A percentile compares a stretch with the other conserved stretches of the same genome.
Evolutionary conservation across 2,329 filamentous ascomycete species (phyloP).

Genomic region (Ciborinia camelliae): DNA sequence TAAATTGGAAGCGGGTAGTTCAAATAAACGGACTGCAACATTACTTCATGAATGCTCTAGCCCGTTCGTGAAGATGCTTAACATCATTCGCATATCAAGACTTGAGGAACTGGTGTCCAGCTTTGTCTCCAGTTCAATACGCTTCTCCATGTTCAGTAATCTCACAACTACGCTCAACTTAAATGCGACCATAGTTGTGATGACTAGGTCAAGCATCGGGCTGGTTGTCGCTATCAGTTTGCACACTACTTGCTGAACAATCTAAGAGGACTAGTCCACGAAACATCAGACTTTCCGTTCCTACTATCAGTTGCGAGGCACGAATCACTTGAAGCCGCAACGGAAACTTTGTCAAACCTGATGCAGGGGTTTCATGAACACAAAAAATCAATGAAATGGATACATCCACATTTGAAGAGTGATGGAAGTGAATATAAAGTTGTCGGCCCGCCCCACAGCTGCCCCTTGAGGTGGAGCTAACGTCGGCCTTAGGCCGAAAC

Average conservation of each 20-base stretch:
- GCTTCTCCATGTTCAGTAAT: not conserved
- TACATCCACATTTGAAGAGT: not conserved
- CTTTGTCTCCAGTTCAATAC: too few species aligned
- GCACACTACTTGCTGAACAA: not conserved
- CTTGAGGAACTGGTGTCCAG: not conserved
- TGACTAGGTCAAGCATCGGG: not conserved
- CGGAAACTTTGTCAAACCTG: not conserved
- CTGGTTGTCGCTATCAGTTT: not conserved
- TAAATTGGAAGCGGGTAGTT: too few species aligned
- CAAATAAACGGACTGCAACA: not conserved
- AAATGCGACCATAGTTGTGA: not conserved
- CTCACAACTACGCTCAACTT: not conserved
- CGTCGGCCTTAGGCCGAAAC: slow-evolving; percentile 7
- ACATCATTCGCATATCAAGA: not conserved
- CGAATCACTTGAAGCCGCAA: not conserved
- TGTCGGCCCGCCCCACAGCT: not conserved
- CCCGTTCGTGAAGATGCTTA: not conserved
- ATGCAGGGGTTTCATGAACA: not conserved
- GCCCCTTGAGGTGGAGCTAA: not conserved
- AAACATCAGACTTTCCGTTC: not conserved
- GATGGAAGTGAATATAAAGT: slow-evolving; percentile 1
- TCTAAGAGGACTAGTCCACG: not conserved
- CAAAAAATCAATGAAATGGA: not conserved
- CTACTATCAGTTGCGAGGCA: not conserved
- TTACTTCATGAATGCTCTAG: not conserved